Base-by-base conservation (phyloP, 2,329 filamentous ascomycete species). In the Alternaria conjuncta region DNA sequence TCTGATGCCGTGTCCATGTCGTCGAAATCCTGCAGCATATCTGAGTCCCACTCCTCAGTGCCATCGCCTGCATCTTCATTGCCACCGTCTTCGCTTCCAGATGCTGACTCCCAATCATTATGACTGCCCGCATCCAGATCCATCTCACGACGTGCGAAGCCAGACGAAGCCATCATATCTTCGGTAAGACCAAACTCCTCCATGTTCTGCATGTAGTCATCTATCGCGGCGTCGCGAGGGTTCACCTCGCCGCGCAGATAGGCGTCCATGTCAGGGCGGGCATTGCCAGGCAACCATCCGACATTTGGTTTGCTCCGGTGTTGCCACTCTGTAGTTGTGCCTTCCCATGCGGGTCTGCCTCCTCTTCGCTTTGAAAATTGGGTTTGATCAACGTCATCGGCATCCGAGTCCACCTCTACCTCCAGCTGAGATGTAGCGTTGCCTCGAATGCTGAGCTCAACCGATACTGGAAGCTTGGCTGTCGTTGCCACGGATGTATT, bases 161-260 rank as follows among this genome's bases (percentile, higher is more conserved):
- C 67, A 32, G 71, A 69, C 2, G 69, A 60, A n/a, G 66, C 63
- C 20, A 71, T 44, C 47, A 74, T 59, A 23, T 76, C 75, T 13
- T 77, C 74, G 18, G 73, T 72, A 51, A 75, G 65, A 4, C 82
- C 82, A 51, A 84, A 83, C 1, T 83, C 83, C 18, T 79, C 80
- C 71, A 92, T 84, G 65, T 93, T 92, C 46, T 87, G 85, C 72
- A 93, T 89, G 70, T 94, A 94, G 72, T 94, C 92, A 1, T 87
- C 86, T 69, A 89, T 80, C 45, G 89, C 82, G 2, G 71, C 71
- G 46, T 74, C 68, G 11, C 62, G 68, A 23, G 70, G 64, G 43
- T 75, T 66, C 2, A 66, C 63, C 10, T 77, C 41, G 28, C 67
- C 70, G 20, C 41, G 57, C 13, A 77, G 45, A 56, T 73, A 70